These are phyloP conservation scores for Tulasnella sp. DNA, from an alignment of 768 basidiomycete species.

Conservation along the genomic window DNA sequence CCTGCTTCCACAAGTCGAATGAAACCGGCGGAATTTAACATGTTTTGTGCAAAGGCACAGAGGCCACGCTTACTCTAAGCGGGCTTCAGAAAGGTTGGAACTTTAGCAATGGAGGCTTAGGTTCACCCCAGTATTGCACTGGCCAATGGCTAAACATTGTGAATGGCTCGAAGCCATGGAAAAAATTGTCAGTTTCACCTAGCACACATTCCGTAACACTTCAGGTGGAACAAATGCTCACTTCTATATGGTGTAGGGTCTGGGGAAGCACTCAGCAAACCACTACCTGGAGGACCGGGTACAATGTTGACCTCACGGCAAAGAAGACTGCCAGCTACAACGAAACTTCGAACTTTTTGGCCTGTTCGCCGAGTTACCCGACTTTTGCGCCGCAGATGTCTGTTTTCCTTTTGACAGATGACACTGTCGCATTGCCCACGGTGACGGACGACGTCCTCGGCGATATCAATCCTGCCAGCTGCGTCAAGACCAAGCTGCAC, in stretches of 20 bases:
- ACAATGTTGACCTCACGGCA: background rate
- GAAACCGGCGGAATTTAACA: background rate
- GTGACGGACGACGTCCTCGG: background rate
- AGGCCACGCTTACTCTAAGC: background rate
- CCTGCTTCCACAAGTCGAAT: background rate
- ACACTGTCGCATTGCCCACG: background rate
- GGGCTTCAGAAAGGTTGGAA: background rate
- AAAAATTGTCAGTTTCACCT: background rate
- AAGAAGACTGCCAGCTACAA: background rate
- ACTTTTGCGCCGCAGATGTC: background rate
- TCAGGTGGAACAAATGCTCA: background rate
- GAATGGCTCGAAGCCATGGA: background rate
- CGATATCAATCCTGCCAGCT: background rate
- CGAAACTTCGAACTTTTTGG: background rate
- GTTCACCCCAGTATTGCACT: background rate
- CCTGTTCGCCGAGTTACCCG: background rate
- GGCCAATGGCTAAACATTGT: background rate
- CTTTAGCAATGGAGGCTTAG: background rate
- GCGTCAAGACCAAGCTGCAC: slow-evolving; percentile 7
- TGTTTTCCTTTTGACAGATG: background rate
- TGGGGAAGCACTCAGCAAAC: slow-evolving; percentile 1
- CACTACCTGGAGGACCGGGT: background rate
- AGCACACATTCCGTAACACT: background rate
- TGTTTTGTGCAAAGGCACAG: background rate
- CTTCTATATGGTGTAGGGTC: background rate